phyloP scores from a whole-genome alignment of 495 filamentous ascomycete genomes.

The Trichoderma erinaceum region DNA sequence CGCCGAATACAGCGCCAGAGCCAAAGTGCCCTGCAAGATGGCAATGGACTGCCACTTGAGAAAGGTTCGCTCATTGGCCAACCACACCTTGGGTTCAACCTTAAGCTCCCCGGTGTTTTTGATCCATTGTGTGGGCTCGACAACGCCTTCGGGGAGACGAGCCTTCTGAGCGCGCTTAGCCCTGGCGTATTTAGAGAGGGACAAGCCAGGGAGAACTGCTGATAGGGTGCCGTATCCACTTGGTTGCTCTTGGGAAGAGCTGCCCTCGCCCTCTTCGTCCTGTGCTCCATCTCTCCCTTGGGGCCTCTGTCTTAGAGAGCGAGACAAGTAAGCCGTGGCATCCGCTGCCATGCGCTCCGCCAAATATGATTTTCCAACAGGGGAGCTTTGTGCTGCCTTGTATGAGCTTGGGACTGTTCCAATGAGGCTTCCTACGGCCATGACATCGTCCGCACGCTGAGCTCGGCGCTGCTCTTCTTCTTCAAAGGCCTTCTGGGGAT shows the following conservation, averaged over 20 bases:
- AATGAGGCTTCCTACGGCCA: slow-evolving; percentile 81
- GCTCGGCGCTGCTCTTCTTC: slow-evolving; percentile 79
- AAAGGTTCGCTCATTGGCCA: slow-evolving; percentile 95
- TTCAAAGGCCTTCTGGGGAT: slow-evolving; percentile 85
- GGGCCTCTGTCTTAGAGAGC: slow-evolving; percentile 21
- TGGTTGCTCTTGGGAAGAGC: slow-evolving; percentile 19
- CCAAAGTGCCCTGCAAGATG: slow-evolving; percentile 74
- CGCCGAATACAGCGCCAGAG: slow-evolving; percentile 81
- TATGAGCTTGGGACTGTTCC: slow-evolving; percentile 43
- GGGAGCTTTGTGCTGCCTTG: slow-evolving; percentile 56
- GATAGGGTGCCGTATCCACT: slow-evolving; percentile 45
- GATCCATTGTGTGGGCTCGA: slow-evolving; percentile 73
- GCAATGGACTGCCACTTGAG: slow-evolving; percentile 96
- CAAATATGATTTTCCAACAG: slow-evolving; percentile 49
- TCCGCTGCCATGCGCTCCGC: slow-evolving; percentile 42
- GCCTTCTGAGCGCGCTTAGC: slow-evolving; percentile 33
- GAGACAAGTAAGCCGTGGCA: slow-evolving; percentile 18
- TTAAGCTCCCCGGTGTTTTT: slow-evolving; percentile 87
- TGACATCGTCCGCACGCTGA: slow-evolving; percentile 75
- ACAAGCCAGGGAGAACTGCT: slow-evolving; percentile 67
- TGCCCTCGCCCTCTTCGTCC: slow-evolving; percentile 27
- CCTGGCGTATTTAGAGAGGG: slow-evolving; percentile 62
- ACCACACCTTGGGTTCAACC: slow-evolving; percentile 96
- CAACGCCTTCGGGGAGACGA: slow-evolving; percentile 75
- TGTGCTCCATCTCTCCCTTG: slow-evolving; percentile 17